These are phyloP conservation scores for Rhamnella rubrinervis DNA, from an alignment of 331 rosid species.

Conservation along the genomic window DNA sequence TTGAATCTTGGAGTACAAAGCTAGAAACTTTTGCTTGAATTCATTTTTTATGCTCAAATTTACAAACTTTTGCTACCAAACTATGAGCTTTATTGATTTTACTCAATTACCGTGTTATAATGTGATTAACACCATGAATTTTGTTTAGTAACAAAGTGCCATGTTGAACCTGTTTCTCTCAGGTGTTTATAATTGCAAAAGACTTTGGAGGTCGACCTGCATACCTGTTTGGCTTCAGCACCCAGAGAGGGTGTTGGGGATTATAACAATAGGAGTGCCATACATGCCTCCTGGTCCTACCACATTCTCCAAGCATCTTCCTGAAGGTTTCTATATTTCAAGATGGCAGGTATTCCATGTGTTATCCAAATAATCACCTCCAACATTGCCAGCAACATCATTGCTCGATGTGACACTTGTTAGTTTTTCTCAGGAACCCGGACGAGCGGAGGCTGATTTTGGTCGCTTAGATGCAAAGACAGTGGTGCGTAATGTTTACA, in stretches of 20 bases:
- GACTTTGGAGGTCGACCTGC: conserved; percentile 68
- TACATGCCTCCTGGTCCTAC: conserved; percentile 42
- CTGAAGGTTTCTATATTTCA: conserved; percentile 74
- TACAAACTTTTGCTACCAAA: no score
- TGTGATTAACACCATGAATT: no score
- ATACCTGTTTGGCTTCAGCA: conserved; percentile 44
- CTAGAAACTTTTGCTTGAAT: no score
- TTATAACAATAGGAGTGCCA: conserved; percentile 61
- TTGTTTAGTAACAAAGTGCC: no score
- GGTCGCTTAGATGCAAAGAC: conserved; percentile 71
- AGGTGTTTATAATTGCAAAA: conserved; percentile 69
- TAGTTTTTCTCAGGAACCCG: conserved; percentile 50
- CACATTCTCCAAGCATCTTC: conserved; percentile 23
- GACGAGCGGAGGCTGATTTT: conserved; percentile 86
- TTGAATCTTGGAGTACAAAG: no score
- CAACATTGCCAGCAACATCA: no score
- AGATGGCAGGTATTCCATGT: conserved; percentile 57
- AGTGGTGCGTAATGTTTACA: conserved; percentile 66
- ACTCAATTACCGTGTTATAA: no score
- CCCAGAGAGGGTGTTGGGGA: conserved; percentile 60
- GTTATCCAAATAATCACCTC: no score
- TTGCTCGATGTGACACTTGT: background rate
- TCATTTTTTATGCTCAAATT: no score
- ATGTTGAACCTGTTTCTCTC: background rate
- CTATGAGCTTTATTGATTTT: no score